Evolutionary conservation across 2,329 filamentous ascomycete species (phyloP).

Genomic region (Biscogniauxia sp.): DNA sequence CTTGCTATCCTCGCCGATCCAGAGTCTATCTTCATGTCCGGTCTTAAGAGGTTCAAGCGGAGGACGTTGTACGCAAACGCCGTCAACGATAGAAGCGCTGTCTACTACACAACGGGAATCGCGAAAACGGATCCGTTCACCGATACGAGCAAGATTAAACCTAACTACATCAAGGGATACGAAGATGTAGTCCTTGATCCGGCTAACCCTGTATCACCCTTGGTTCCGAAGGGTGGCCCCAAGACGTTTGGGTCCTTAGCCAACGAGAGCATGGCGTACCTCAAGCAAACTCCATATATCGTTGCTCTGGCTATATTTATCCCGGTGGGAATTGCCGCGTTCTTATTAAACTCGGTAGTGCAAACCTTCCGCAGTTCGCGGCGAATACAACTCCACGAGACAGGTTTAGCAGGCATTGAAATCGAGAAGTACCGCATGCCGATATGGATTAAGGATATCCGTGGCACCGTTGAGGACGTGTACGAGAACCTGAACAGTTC

Average conservation of each 20-base stretch:
- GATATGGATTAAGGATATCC: constrained; percentile 71
- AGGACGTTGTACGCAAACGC: constrained; percentile 83
- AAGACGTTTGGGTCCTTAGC: constrained; percentile 34
- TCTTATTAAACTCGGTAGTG: constrained; percentile 71
- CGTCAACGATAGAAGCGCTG: constrained; percentile 77
- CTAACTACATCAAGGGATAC: constrained; percentile 74
- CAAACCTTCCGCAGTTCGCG: constrained; percentile 73
- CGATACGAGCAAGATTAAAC: constrained; percentile 62
- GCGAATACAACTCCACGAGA: constrained; percentile 74
- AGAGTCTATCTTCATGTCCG: constrained; percentile 80
- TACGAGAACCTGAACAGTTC: constrained; percentile 71
- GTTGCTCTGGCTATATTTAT: constrained; percentile 67
- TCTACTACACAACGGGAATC: constrained; percentile 81
- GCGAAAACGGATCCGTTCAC: constrained; percentile 74
- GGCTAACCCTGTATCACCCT: constrained; percentile 54
- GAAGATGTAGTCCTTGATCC: constrained; percentile 74
- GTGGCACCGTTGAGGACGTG: constrained; percentile 71
- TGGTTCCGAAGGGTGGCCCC: constrained; percentile 31
- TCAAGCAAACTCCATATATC: constrained; percentile 61
- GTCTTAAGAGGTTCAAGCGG: constrained; percentile 71
- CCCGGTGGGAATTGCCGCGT: constrained; percentile 68
- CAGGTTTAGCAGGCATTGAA: constrained; percentile 64
- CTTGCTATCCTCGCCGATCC: constrained; percentile 80
- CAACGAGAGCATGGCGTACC: constrained; percentile 31
- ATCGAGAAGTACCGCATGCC: constrained; percentile 73